A percentile compares a stretch with the other conserved stretches of the same genome.
Conservation (phyloP, 805 yeast genomes). For the Kodamaea leandrae region DNA sequence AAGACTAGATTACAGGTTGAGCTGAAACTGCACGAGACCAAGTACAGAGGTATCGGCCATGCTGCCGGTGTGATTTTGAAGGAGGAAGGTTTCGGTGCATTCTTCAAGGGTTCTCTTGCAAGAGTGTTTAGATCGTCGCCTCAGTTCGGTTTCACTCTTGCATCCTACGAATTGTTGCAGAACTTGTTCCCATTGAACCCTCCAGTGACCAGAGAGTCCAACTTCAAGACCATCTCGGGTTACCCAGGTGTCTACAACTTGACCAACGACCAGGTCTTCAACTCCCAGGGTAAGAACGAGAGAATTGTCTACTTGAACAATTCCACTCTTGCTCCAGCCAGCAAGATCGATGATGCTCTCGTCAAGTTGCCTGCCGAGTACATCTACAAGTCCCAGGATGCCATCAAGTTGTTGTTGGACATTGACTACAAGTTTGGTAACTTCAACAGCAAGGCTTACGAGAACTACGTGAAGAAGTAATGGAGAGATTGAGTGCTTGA, state of each 20-base stretch:
- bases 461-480: conserved; percentile 28
- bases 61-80: conserved; percentile 69
- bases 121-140: conserved; percentile 94
- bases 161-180: conserved; percentile 93
- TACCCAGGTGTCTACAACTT: conserved; percentile 46
- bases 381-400: conserved; percentile 57
- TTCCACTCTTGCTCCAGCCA: conserved; percentile 13
- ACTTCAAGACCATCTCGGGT: conserved; percentile 43
- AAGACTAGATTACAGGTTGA: conserved; percentile 92
- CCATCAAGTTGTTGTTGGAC: conserved; percentile 60
- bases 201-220: conserved; percentile 42
- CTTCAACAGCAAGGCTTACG: conserved; percentile 51
- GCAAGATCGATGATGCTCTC: conserved; percentile 38
- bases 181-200: conserved; percentile 68
- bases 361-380: conserved; percentile 42
- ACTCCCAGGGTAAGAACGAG: conserved; percentile 32
- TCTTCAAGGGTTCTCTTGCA: conserved; percentile 96
- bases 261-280: conserved; percentile 45
- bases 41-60: conserved; percentile 72
- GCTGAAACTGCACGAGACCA: conserved; percentile 70
- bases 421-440: conserved; percentile 59
- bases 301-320: conserved; percentile 37
- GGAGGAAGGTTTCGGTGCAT: conserved; percentile 83
- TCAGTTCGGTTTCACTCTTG: conserved; percentile 95
- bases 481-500: not conserved